These are phyloP conservation scores for Monilinia vaccinii-corymbosi DNA, from an alignment of 2,329 filamentous ascomycete genomes.

Conservation along the genomic window DNA sequence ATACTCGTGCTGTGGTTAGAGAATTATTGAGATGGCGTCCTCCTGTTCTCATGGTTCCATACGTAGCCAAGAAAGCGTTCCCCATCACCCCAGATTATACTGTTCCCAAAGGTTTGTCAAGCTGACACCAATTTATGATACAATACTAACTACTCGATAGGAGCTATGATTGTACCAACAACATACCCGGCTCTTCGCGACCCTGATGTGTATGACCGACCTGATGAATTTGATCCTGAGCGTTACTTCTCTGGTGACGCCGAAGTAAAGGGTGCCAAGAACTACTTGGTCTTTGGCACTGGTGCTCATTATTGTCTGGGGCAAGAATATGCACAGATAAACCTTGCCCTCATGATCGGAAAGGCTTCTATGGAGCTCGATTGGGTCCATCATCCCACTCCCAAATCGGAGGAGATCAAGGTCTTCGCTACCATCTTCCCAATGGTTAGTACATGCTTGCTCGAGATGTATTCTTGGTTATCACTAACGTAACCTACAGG, in stretches of 20 bases:
- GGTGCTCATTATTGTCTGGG: constrained; percentile 96
- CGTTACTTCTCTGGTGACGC: constrained; percentile 86
- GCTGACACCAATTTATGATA: neutral
- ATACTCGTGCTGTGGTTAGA: constrained; percentile 85
- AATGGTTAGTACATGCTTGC: constrained; percentile 50
- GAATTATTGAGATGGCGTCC: constrained; percentile 90
- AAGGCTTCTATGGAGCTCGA: constrained; percentile 81
- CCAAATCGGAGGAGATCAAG: constrained; percentile 85
- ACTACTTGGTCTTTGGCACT: constrained; percentile 92
- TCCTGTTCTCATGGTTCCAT: constrained; percentile 95
- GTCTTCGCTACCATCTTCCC: constrained; percentile 99
- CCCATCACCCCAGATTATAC: constrained; percentile 82
- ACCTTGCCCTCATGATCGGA: constrained; percentile 81
- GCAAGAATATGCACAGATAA: constrained; percentile 82
- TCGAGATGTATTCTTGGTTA: neutral
- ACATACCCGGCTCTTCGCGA: constrained; percentile 88
- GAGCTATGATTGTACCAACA: constrained; percentile 89
- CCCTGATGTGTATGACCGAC: constrained; percentile 82
- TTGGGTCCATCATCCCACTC: constrained; percentile 83
- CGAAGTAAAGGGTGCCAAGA: constrained; percentile 72
- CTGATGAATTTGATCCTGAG: constrained; percentile 82
- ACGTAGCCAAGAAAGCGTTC: constrained; percentile 90
- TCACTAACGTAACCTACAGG: constrained; percentile 6
- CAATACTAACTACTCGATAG: constrained; percentile 31
- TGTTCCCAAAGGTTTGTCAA: constrained; percentile 68